Evolutionary conservation across 495 filamentous ascomycete species (phyloP).

Genomic region (Xylaria curta): DNA sequence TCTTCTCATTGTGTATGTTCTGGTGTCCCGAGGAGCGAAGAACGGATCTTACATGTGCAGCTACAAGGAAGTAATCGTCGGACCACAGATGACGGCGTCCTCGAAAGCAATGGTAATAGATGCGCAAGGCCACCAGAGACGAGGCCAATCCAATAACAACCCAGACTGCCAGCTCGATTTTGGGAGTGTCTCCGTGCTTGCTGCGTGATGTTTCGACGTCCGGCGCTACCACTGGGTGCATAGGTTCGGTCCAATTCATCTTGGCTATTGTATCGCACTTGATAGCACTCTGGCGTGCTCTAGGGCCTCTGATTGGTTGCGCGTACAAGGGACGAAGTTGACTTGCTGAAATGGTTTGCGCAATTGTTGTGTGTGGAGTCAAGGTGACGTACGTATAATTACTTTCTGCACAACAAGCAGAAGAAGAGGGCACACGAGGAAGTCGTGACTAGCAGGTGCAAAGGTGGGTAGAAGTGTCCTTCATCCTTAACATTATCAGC

Average conservation of each 20-base stretch:
- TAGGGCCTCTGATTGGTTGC: not conserved
- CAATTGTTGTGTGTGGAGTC: not conserved
- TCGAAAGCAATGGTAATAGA: conserved; percentile 20
- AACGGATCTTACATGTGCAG: conserved; percentile 19
- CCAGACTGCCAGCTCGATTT: conserved; percentile 20
- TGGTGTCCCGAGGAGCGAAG: not conserved
- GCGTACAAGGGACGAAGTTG: not conserved
- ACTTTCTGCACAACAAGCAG: not conserved
- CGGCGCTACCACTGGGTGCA: conserved; percentile 10
- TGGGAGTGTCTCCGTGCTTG: conserved; percentile 18
- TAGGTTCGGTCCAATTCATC: conserved; percentile 3
- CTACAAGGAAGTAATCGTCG: conserved; percentile 26
- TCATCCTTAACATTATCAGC: not conserved
- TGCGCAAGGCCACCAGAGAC: conserved; percentile 7
- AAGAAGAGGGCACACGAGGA: not conserved
- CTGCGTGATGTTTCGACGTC: conserved; percentile 20
- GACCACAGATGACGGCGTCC: conserved; percentile 23
- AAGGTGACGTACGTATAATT: not conserved
- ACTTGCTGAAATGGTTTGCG: not conserved
- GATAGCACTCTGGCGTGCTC: not conserved
- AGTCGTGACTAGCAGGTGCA: not conserved
- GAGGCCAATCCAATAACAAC: not conserved
- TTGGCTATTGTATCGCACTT: conserved; percentile 4
- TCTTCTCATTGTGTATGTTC: not conserved
- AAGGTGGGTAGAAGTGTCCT: not conserved